phyloP scores from a whole-genome alignment of 805 yeast species.

The Priceomyces medius region DNA sequence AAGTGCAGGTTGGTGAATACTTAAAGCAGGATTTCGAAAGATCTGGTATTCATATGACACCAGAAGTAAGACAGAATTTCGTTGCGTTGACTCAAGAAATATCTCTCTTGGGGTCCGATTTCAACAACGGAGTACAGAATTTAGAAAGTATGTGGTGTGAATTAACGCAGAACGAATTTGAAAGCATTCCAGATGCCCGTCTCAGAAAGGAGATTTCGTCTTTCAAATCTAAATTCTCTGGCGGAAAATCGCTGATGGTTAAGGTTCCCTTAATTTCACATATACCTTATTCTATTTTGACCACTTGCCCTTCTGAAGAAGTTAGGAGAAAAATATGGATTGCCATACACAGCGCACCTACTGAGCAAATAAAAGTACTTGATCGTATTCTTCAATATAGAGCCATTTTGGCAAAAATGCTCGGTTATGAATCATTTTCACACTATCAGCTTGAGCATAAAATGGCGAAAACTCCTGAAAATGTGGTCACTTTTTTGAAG shows the following conservation, averaged over 20 bases:
- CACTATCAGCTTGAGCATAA: slow-evolving; percentile 84
- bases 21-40: slow-evolving; percentile 82
- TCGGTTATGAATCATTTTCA: slow-evolving; percentile 70
- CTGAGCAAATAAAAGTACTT: slow-evolving; percentile 59
- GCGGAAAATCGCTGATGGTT: slow-evolving; percentile 8
- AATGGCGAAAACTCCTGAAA: slow-evolving; percentile 80
- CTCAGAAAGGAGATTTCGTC: slow-evolving; percentile 25
- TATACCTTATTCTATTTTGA: slow-evolving; percentile 62
- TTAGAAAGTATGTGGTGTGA: slow-evolving; percentile 38
- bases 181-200: slow-evolving; percentile 18
- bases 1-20: slow-evolving; percentile 76
- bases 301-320: slow-evolving; percentile 53
- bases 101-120: slow-evolving; percentile 77
- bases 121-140: slow-evolving; percentile 49
- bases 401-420: slow-evolving; percentile 65
- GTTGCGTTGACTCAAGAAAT: slow-evolving; percentile 78
- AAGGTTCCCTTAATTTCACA: slow-evolving; percentile 51
- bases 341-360: slow-evolving; percentile 63
- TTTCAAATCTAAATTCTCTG: slow-evolving; percentile 26
- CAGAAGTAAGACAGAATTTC: slow-evolving; percentile 62
- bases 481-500: slow-evolving; percentile 67
- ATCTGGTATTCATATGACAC: slow-evolving; percentile 83
- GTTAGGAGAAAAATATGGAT: slow-evolving; percentile 74
- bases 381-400: slow-evolving; percentile 62
- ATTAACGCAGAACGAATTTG: slow-evolving; percentile 30